phyloP scores from a whole-genome alignment of 805 yeast genomes.

The Metschnikowia continentalis region DNA sequence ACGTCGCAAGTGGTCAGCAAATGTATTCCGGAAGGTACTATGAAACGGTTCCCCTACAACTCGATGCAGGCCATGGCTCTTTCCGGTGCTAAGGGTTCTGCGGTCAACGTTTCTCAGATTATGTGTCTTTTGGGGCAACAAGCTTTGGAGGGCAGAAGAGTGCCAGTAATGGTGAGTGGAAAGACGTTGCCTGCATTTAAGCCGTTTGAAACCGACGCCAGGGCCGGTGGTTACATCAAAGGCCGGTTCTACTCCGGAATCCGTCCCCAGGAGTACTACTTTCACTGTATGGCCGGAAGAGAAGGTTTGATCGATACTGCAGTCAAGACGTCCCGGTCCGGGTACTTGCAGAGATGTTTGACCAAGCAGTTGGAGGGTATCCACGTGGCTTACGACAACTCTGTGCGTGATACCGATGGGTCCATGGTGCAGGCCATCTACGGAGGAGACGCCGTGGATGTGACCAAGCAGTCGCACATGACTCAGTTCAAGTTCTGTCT shows the following conservation, averaged over 20 bases:
- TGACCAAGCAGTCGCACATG: slow-evolving; percentile 91
- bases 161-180: slow-evolving; percentile 98
- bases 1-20: slow-evolving; percentile 91
- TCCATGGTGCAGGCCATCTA: slow-evolving; percentile 88
- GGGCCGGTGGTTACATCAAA: slow-evolving; percentile 98
- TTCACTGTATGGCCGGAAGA: slow-evolving; percentile 99
- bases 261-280: slow-evolving; percentile 96
- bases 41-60: slow-evolving; percentile 92
- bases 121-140: slow-evolving; percentile 99
- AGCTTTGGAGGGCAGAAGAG: slow-evolving; percentile 98
- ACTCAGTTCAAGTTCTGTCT: slow-evolving; percentile 89
- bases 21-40: slow-evolving; percentile 95
- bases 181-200: slow-evolving; percentile 95
- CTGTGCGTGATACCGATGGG: slow-evolving; percentile 95
- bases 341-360: slow-evolving; percentile 96
- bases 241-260: slow-evolving; percentile 97
- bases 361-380: slow-evolving; percentile 98
- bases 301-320: slow-evolving; percentile 99
- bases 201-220: slow-evolving; percentile 93
- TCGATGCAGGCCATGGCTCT: slow-evolving; percentile 99
- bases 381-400: slow-evolving; percentile 87
- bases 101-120: slow-evolving; percentile 96
- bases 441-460: slow-evolving; percentile 97
- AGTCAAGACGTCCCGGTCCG: slow-evolving; percentile 96
- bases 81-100: slow-evolving; percentile 99